Percentiles rank a stretch among this genome's conserved stretches.
Evolutionary conservation across 2,329 filamentous ascomycete species (phyloP).

Genomic region (Epichloe elymi): DNA sequence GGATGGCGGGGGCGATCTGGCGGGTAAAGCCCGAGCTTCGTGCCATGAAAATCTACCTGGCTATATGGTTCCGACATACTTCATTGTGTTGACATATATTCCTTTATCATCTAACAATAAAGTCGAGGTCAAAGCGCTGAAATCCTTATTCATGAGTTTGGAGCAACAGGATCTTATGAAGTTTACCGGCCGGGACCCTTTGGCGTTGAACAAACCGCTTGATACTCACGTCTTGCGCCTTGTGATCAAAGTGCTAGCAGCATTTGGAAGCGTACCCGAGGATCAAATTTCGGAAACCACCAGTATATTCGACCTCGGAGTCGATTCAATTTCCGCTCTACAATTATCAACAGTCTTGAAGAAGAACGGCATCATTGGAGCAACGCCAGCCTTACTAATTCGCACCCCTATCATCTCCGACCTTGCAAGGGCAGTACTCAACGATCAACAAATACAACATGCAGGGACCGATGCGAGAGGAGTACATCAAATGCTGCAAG

Average conservation of each 20-base stretch:
- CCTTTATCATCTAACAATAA: conserved; percentile 87
- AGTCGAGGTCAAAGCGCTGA: conserved; percentile 60
- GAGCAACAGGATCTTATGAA: conserved; percentile 47
- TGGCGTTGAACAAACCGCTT: conserved; percentile 15
- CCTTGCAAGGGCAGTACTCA: conserved; percentile 27
- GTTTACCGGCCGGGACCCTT: conserved; percentile 25
- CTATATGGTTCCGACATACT: conserved; percentile 87
- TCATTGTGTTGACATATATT: conserved; percentile 56
- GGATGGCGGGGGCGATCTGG: conserved; percentile 23
- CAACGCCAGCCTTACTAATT: conserved; percentile 55
- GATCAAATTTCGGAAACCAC: conserved; percentile 36
- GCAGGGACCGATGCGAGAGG: conserved; percentile 24
- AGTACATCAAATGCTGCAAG: conserved; percentile 47
- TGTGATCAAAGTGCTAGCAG: conserved; percentile 40
- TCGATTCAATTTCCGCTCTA: conserved; percentile 79
- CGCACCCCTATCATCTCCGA: conserved; percentile 40
- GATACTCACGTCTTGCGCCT: conserved; percentile 25
- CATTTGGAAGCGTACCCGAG: conserved; percentile 33
- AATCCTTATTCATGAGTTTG: conserved; percentile 49
- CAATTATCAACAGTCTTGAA: conserved; percentile 53
- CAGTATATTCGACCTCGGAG: conserved; percentile 72
- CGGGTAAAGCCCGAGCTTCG: conserved; percentile 38
- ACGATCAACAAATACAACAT: background rate
- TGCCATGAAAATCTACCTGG: conserved; percentile 58
- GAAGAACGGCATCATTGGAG: conserved; percentile 43